Conservation (phyloP, 345 rosid species). For the Cochlearia excelsa region DNA sequence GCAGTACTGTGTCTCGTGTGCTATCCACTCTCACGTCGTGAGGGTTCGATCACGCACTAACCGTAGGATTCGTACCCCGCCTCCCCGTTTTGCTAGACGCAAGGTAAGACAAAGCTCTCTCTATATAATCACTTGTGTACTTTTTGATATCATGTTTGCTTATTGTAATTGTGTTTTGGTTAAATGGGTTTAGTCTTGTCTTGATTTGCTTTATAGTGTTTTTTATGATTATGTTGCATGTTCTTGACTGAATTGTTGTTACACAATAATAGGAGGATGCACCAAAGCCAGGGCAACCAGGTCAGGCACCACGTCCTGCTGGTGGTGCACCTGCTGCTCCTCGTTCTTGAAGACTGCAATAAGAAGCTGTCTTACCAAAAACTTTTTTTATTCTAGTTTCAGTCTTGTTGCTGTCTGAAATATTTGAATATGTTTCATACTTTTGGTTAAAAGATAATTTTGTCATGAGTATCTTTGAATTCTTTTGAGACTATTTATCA, state of each 20-base stretch:
- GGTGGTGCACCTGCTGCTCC: slow-evolving; percentile 31
- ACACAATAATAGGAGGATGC: slow-evolving; percentile 29
- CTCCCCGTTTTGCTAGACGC: slow-evolving; percentile 82
- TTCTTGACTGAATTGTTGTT: slow-evolving; percentile 5
- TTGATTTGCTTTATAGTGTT: not conserved
- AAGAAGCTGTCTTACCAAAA: not conserved
- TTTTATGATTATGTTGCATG: not conserved
- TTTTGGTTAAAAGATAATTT: slow-evolving; percentile 1
- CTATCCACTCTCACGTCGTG: slow-evolving; percentile 95
- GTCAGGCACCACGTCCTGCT: slow-evolving; percentile 36
- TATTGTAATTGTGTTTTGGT: no score
- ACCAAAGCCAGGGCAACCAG: slow-evolving; percentile 38
- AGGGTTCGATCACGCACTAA: slow-evolving; percentile 87
- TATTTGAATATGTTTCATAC: slow-evolving; percentile 23
- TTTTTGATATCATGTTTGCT: no score
- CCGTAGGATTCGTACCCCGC: slow-evolving; percentile 86
- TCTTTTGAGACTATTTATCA: slow-evolving; percentile 17
- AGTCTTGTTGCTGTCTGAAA: slow-evolving; percentile 11
- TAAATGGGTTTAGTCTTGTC: not conserved
- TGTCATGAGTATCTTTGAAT: slow-evolving; percentile 8
- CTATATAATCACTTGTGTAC: not conserved
- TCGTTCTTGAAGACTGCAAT: slow-evolving; percentile 22
- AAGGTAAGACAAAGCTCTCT: slow-evolving; percentile 43
- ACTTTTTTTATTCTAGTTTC: slow-evolving; percentile 16
- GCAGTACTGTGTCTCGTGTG: slow-evolving; percentile 94